Base-by-base conservation (phyloP, 2,329 filamentous ascomycete species). In the Colletotrichum sp. region DNA sequence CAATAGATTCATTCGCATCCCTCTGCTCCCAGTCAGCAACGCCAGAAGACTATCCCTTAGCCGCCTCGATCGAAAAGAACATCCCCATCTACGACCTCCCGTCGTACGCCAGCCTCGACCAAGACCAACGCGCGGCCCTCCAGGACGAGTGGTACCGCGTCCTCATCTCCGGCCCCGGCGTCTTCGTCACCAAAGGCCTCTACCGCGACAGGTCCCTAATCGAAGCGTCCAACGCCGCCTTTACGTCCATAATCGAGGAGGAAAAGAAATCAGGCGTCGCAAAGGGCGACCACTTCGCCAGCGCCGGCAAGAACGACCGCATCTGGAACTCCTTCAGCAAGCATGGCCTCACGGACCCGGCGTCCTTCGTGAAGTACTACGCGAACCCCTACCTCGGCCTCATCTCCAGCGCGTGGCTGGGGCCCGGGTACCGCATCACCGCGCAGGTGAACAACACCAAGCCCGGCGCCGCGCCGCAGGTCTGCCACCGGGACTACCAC, bases 291-390 rank as follows among this genome's bases (percentile, higher is more conserved):
- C 91, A 93, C 79, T 93, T 93, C 81, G 90, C 91, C 2, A 82
- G 86, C 6, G 84, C 85, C 3, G 88, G 89, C 26, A 86, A 87
- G 28, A 93, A 93, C 79, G 86, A 89, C 70, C 87, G 92, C 12
- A 92, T 93, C 83, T 93, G 91, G 91, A 93, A 93, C 83, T 91
- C 91, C 0, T 91, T 93, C 82, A 88, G 88, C 77, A 93, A 93
- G 79, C 91, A 93, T 79, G 89, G 87, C 24, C 80, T 89, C 3
- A 79, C 83, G 32, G 87, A 91, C 76, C 88, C 91, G 0, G 58
- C 79, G 0, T 90, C 88, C 0, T 93, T 93, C 78, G 76, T 89
- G 0, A 75, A 80, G 8, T 93, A 93, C 85, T 93, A 91, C 81
- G 86, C 89, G 6, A 93, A 93, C 77, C 90, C 90, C 0, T 92